A percentile compares a stretch with the other conserved stretches of the same genome.
Conservation (phyloP, 1,284 basidiomycete species). For the Tausonia pullulans region DNA sequence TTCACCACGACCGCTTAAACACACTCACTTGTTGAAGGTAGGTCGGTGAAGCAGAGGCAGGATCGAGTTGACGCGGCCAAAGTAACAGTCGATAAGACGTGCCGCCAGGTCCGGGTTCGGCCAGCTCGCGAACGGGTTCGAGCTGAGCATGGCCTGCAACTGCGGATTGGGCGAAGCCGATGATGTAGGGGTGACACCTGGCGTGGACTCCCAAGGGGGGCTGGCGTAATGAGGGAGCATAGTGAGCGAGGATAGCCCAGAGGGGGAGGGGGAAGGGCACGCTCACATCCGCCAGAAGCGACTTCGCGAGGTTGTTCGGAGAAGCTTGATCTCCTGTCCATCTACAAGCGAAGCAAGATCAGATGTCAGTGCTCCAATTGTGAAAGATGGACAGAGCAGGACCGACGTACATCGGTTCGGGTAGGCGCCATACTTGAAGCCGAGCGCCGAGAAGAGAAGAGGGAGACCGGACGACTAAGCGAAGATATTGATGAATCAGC, state of each 20-base stretch:
- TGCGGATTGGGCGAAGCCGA: not conserved
- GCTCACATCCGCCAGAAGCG: constrained; percentile 7
- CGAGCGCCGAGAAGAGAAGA: constrained; percentile 12
- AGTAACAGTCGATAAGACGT: constrained; percentile 57
- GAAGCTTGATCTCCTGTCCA: constrained; percentile 13
- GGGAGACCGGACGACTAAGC: constrained; percentile 13
- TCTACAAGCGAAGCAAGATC: not conserved
- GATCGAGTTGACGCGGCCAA: constrained; percentile 49
- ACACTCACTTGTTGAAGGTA: constrained; percentile 47
- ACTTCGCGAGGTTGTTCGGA: constrained; percentile 11
- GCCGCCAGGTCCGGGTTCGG: constrained; percentile 46
- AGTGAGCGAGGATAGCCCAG: not conserved
- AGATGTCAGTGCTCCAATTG: not conserved
- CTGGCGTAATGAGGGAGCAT: not conserved
- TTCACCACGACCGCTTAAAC: too few relatives aligned
- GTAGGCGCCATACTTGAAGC: constrained; percentile 14
- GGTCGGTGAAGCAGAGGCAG: constrained; percentile 64
- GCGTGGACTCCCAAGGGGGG: constrained; percentile 10
- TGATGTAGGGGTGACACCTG: not conserved
- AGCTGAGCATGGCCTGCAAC: constrained; percentile 4
- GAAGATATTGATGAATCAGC: not conserved
- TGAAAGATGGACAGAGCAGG: not conserved
- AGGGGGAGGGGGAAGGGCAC: not conserved
- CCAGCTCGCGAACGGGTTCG: constrained; percentile 24
- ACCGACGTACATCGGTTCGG: constrained; percentile 6